Evolutionary conservation across 1,139 yeast genomes (phyloP).

Genomic region (Candida anutae): DNA sequence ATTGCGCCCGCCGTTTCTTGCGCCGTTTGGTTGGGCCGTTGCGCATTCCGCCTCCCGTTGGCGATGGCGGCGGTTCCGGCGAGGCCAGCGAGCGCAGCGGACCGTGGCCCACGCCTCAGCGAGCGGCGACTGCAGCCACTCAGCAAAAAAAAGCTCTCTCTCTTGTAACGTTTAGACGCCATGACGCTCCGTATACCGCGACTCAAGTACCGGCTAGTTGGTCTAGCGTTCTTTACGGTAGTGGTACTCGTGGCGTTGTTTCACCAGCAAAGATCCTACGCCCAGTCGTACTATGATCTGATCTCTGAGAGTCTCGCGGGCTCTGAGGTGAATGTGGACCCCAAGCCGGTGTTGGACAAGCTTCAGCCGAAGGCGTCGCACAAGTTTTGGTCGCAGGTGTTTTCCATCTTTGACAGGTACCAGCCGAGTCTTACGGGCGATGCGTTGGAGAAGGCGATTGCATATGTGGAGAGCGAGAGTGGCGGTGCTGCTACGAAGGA

Average conservation of each 20-base stretch:
- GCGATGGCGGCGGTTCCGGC: no score
- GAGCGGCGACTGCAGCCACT: no score
- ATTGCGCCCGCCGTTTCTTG: no score
- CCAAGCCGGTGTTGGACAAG: conserved; percentile 7
- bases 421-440: conserved; percentile 6
- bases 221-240: not conserved
- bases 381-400: conserved; percentile 12
- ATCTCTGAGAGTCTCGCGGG: not conserved
- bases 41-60: no score
- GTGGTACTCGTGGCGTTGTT: conserved; percentile 1
- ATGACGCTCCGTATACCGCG: conserved; percentile 5
- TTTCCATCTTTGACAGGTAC: conserved; percentile 8
- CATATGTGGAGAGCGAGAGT: conserved; percentile 16
- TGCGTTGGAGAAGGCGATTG: conserved; percentile 14
- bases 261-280: conserved; percentile 1
- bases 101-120: no score
- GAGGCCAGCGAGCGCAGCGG: no score
- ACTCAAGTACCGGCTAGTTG: conserved; percentile 5
- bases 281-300: conserved; percentile 1
- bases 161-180: no score
- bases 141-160: no score
- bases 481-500: conserved; percentile 19
- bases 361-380: conserved; percentile 6
- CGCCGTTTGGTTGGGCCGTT: no score
- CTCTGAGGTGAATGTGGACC: not conserved